These are phyloP conservation scores for Ambrosia trifida DNA, from an alignment of 129 eudicot genomes.

Conservation along the genomic window DNA sequence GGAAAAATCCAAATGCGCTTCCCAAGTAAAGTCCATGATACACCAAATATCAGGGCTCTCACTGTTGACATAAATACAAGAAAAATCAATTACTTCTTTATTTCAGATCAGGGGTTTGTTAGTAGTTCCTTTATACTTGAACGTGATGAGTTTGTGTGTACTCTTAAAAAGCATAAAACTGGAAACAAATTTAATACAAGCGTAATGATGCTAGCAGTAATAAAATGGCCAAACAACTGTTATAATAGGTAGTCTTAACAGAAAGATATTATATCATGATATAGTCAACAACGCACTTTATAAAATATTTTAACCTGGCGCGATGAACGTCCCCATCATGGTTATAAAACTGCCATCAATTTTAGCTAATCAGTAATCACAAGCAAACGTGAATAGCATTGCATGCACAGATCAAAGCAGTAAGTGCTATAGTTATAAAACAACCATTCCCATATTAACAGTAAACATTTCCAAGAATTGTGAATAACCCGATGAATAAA, in stretches of 20 bases:
- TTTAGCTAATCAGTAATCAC: not conserved
- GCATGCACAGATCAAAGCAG: not conserved
- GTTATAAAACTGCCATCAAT: not conserved
- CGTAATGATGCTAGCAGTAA: not conserved
- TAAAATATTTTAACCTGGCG: not conserved
- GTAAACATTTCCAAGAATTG: constrained; percentile 11
- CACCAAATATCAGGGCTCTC: constrained; percentile 80
- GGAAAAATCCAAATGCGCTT: constrained; percentile 95
- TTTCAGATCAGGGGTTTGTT: not conserved
- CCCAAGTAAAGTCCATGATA: constrained; percentile 78
- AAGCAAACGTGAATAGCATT: not conserved
- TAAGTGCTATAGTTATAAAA: not conserved
- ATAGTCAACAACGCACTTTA: not conserved
- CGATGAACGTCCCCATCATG: not conserved
- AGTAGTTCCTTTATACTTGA: not conserved
- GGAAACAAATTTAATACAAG: not conserved
- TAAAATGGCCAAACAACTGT: not conserved
- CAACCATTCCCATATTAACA: constrained; percentile 16
- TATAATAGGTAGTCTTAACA: not conserved
- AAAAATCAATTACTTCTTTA: not conserved
- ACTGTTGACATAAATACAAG: constrained; percentile 45
- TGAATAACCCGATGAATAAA: not conserved
- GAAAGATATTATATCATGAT: not conserved
- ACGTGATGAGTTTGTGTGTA: not conserved
- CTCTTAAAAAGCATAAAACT: not conserved